Evolutionary conservation across 768 basidiomycete species (phyloP).

Genomic region (Gelatoporia subvermispora): DNA sequence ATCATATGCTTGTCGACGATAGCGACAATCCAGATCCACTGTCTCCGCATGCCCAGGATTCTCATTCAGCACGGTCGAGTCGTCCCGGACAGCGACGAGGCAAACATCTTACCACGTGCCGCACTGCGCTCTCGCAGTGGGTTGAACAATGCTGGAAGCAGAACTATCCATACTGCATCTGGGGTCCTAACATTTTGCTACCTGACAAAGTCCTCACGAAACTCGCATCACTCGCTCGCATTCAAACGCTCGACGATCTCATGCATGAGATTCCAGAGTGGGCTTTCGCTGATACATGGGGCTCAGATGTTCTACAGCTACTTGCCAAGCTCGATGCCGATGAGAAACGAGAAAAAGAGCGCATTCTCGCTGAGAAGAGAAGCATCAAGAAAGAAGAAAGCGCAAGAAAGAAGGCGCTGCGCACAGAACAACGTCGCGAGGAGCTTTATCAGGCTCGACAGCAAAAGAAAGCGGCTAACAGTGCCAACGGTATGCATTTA

Average conservation of each 20-base stretch:
- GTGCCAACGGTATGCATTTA: too few relatives aligned
- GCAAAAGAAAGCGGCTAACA: too few relatives aligned
- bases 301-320: constrained; percentile 16
- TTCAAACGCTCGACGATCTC: constrained; percentile 14
- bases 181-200: constrained; percentile 9
- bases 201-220: constrained; percentile 24
- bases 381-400: too few relatives aligned
- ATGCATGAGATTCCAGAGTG: constrained; percentile 4
- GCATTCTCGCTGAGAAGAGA: constrained; percentile 2
- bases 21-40: too few relatives aligned
- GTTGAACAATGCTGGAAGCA: neutral
- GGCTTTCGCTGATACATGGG: constrained; percentile 14
- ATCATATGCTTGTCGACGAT: too few relatives aligned
- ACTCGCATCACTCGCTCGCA: constrained; percentile 16
- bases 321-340: constrained; percentile 12
- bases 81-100: too few relatives aligned
- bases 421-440: neutral
- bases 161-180: constrained; percentile 3
- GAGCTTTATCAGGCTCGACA: too few relatives aligned
- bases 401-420: constrained; percentile 1
- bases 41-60: constrained; percentile 3
- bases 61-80: too few relatives aligned
- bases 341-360: constrained; percentile 3
- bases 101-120: too few relatives aligned
- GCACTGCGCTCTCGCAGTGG: neutral